phyloP scores from a whole-genome alignment of 2,329 filamentous ascomycete species.

The Phoma sp. region DNA sequence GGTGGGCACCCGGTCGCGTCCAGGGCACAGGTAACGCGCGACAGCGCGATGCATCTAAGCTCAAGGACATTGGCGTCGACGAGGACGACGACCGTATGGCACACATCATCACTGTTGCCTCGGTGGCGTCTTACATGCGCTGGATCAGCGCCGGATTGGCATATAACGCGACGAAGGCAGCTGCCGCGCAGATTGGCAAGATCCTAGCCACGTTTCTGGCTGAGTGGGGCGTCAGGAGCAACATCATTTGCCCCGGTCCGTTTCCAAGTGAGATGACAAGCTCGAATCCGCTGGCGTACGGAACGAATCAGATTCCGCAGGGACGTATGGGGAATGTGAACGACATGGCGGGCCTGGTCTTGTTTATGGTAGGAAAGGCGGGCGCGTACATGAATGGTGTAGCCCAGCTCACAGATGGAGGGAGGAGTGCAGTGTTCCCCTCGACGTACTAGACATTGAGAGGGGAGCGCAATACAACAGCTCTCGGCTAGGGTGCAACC shows the following conservation, averaged over 20 bases:
- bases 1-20: constrained; percentile 45
- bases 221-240: constrained; percentile 54
- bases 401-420: constrained; percentile 56
- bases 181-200: constrained; percentile 53
- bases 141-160: constrained; percentile 46
- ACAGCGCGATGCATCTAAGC: constrained; percentile 27
- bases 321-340: constrained; percentile 50
- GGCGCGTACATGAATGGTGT: constrained; percentile 62
- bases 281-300: constrained; percentile 35
- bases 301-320: constrained; percentile 46
- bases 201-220: constrained; percentile 51
- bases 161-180: constrained; percentile 55
- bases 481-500: too few relatives aligned
- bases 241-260: constrained; percentile 54
- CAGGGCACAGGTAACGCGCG: constrained; percentile 33
- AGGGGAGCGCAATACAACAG: too few relatives aligned
- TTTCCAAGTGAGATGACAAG: constrained; percentile 55
- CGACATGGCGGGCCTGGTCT: constrained; percentile 57
- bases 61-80: constrained; percentile 29
- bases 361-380: constrained; percentile 59
- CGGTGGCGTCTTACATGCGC: constrained; percentile 50
- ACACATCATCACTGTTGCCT: constrained; percentile 56
- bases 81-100: constrained; percentile 47
- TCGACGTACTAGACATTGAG: constrained; percentile 35
- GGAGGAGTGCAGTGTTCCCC: constrained; percentile 46